phyloP scores from a whole-genome alignment of 139 green algal genomes.

The Closterium sp. region DNA sequence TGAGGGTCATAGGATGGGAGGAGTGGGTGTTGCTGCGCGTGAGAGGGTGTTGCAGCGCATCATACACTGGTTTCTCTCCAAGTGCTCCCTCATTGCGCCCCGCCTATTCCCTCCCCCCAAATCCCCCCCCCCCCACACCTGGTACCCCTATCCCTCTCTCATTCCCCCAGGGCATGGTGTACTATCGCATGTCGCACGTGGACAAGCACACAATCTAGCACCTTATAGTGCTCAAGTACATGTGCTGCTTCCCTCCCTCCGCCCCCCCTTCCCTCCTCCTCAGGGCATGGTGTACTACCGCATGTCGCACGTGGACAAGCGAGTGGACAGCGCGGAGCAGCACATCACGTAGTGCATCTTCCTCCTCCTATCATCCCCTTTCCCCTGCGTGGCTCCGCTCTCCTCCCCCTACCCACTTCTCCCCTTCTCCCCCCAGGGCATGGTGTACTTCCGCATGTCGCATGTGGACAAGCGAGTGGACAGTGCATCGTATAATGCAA shows the following conservation, averaged over 20 bases:
- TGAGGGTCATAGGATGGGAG: no score
- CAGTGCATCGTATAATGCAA: no score
- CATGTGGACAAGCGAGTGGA: slow-evolving; percentile 69
- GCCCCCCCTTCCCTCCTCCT: background rate
- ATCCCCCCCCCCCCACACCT: background rate
- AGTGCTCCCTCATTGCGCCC: background rate
- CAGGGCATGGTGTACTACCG: slow-evolving; percentile 75
- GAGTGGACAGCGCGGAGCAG: slow-evolving; percentile 65
- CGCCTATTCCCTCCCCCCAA: background rate
- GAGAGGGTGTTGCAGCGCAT: background rate
- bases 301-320: slow-evolving; percentile 68
- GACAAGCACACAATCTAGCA: no score
- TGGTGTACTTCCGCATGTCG: slow-evolving; percentile 74
- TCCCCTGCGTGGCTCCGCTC: no score
- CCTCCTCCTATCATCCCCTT: background rate
- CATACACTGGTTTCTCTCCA: background rate
- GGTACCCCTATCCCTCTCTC: background rate
- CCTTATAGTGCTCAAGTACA: no score
- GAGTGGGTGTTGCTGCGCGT: background rate
- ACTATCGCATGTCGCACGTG: slow-evolving; percentile 74
- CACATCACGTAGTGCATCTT: slow-evolving; percentile 5
- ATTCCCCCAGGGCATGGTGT: slow-evolving; percentile 65
- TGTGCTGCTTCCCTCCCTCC: background rate
- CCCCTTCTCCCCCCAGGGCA: slow-evolving; percentile 54
- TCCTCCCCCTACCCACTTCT: background rate